Percentiles rank a stretch among this genome's conserved stretches.
Conservation (phyloP, 495 filamentous ascomycete species). For the Daldinia bambusicola region DNA sequence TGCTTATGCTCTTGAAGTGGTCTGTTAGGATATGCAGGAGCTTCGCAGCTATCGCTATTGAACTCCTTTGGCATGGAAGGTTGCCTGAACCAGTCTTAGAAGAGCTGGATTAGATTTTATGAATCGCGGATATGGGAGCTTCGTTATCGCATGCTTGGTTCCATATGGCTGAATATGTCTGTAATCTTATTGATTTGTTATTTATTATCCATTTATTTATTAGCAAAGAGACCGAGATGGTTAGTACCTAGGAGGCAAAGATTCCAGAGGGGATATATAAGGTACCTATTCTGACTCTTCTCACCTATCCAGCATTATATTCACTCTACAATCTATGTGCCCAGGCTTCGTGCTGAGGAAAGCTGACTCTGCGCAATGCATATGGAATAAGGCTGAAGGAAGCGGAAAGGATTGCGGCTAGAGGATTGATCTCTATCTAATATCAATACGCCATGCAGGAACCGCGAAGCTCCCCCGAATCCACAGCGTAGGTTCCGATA, state of each 20-base stretch:
- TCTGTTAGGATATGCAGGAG: not conserved
- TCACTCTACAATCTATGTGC: not conserved
- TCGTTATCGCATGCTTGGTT: not conserved
- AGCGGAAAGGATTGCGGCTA: constrained; percentile 14
- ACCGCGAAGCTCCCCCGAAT: not conserved
- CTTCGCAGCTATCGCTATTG: not conserved
- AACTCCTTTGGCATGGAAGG: not conserved
- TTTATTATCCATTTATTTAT: no score
- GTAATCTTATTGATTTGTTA: no score
- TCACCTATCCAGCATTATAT: not conserved
- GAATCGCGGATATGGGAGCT: not conserved
- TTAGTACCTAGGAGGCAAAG: not conserved
- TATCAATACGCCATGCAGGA: not conserved
- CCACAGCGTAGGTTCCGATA: not conserved
- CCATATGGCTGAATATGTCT: not conserved
- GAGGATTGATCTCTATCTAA: constrained; percentile 4
- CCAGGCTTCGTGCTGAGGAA: not conserved
- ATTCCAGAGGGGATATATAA: not conserved
- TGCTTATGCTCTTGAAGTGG: not conserved
- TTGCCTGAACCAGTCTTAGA: not conserved
- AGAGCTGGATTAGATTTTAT: not conserved
- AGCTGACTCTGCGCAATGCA: not conserved
- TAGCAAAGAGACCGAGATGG: no score
- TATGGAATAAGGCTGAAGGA: constrained; percentile 1
- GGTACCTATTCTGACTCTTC: not conserved